These are phyloP conservation scores for Naematelia aurantialba DNA, from an alignment of 768 basidiomycete genomes.

Conservation along the genomic window DNA sequence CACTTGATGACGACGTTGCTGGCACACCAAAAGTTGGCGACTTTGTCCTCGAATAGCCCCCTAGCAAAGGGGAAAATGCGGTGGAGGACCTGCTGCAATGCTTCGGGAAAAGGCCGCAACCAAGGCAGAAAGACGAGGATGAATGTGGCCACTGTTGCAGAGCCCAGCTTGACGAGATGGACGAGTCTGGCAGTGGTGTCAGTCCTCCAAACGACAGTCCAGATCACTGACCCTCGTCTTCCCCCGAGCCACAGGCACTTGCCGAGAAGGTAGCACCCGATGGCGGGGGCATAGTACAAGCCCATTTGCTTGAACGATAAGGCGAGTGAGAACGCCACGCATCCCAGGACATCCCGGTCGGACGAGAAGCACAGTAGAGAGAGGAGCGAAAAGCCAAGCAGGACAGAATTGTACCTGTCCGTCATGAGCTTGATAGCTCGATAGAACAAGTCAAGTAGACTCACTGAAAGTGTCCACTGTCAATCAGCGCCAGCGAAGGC, in stretches of 20 bases:
- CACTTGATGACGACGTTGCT: slow-evolving; percentile 86
- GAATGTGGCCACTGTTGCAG: slow-evolving; percentile 64
- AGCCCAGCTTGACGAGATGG: slow-evolving; percentile 65
- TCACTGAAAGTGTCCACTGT: slow-evolving; percentile 85
- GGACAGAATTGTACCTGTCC: slow-evolving; percentile 73
- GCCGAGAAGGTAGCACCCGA: slow-evolving; percentile 81
- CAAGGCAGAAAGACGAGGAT: slow-evolving; percentile 72
- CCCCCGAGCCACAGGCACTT: slow-evolving; percentile 83
- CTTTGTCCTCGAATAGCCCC: slow-evolving; percentile 55
- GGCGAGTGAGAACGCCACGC: slow-evolving; percentile 74
- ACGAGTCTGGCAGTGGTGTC: slow-evolving; percentile 36
- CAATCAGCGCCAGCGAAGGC: slow-evolving; percentile 76
- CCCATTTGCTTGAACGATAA: slow-evolving; percentile 96
- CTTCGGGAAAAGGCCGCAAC: slow-evolving; percentile 55
- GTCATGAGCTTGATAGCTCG: not conserved
- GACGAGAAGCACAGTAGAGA: slow-evolving; percentile 63
- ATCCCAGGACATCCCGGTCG: slow-evolving; percentile 69
- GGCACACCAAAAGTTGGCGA: slow-evolving; percentile 97
- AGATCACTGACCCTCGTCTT: slow-evolving; percentile 59
- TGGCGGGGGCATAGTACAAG: slow-evolving; percentile 84
- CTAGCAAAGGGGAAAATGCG: slow-evolving; percentile 90
- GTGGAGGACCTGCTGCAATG: slow-evolving; percentile 59
- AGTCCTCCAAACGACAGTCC: not conserved
- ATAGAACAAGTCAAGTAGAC: too few species aligned
- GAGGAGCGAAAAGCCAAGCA: slow-evolving; percentile 64